Evolutionary conservation across 768 basidiomycete species (phyloP).

Genomic region (Suillus fuscotomentosus): DNA sequence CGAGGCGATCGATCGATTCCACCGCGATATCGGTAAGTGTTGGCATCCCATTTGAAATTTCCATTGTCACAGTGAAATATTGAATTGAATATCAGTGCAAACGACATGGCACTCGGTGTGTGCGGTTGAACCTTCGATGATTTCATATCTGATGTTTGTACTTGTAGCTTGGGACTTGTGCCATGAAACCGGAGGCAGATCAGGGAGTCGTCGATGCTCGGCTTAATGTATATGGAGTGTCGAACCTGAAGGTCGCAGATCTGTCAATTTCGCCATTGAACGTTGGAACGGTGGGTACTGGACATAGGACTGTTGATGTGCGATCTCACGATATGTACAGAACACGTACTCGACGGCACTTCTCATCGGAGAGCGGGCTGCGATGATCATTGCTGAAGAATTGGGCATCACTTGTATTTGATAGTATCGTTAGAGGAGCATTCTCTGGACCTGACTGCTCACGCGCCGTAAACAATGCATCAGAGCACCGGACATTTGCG

Average conservation of each 20-base stretch:
- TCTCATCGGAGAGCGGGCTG: constrained; percentile 27
- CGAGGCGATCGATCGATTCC: constrained; percentile 31
- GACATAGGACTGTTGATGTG: not conserved
- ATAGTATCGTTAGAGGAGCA: not conserved
- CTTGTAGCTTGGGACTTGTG: constrained; percentile 58
- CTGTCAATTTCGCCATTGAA: constrained; percentile 40
- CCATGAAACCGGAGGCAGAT: constrained; percentile 60
- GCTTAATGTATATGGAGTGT: constrained; percentile 62
- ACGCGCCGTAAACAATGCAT: no score
- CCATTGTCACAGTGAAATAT: not conserved
- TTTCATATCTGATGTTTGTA: not conserved
- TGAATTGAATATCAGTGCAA: constrained; percentile 15
- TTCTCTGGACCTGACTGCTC: no score
- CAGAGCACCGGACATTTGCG: no score
- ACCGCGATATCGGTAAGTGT: constrained; percentile 16
- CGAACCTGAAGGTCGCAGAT: constrained; percentile 60
- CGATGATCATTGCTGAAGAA: constrained; percentile 18
- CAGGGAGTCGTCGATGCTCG: constrained; percentile 61
- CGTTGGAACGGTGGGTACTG: constrained; percentile 28
- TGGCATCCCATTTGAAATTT: not conserved
- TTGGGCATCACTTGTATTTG: constrained; percentile 17
- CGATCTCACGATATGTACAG: constrained; percentile 3
- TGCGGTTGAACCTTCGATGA: not conserved
- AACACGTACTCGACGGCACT: constrained; percentile 23
- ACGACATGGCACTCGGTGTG: constrained; percentile 35